Percentiles rank a stretch among this genome's conserved stretches.
Conservation (phyloP, 108 stramenopile species). For the Skeletonema costatum region DNA sequence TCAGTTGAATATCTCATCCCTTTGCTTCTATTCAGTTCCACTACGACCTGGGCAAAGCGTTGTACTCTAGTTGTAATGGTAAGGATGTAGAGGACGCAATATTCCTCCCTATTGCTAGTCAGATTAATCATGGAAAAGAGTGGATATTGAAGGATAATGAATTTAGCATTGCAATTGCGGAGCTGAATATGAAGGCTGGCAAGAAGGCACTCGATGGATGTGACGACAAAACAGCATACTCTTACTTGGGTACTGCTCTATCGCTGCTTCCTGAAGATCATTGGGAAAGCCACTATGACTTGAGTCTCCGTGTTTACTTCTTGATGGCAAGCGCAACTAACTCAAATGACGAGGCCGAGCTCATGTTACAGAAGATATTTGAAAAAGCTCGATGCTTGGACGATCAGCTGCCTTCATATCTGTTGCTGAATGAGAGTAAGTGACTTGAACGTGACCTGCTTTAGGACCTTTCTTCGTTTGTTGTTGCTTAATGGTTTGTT, state of each 20-base stretch:
- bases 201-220: slow-evolving; percentile 10
- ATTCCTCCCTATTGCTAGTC: not conserved
- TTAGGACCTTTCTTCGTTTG: too few species aligned
- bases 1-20: not conserved
- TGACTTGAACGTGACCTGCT: not conserved
- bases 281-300: slow-evolving; percentile 1
- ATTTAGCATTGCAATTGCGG: slow-evolving; percentile 1
- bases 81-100: not conserved
- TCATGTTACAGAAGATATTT: not conserved
- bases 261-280: slow-evolving; percentile 1
- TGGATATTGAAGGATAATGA: not conserved
- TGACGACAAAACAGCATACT: not conserved
- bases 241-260: not conserved
- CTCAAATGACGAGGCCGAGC: not conserved
- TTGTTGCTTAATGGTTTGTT: too few species aligned
- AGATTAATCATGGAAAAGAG: slow-evolving; percentile 9
- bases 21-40: not conserved
- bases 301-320: slow-evolving; percentile 7
- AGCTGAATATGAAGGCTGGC: slow-evolving; percentile 30
- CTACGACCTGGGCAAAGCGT: not conserved
- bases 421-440: not conserved
- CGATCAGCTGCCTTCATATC: not conserved
- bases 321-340: not conserved
- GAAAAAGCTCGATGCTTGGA: not conserved
- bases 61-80: not conserved